A percentile compares a stretch with the other conserved stretches of the same genome.
Conservation (phyloP, 345 rosid species). For the Rhizophora apiculata region DNA sequence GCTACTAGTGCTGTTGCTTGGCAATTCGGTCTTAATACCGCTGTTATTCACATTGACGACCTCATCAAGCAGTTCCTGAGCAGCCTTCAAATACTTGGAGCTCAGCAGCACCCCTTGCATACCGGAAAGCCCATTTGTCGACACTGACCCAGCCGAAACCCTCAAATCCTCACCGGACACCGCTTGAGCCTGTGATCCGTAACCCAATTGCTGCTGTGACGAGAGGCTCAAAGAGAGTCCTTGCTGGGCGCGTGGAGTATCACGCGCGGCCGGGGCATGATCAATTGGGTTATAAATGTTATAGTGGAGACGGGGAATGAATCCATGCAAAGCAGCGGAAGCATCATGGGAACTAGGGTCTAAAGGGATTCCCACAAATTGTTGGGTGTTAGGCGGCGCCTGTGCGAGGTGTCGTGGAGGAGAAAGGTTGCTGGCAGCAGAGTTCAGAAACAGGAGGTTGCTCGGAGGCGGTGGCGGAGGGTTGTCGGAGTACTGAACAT, state of each 20-base stretch:
- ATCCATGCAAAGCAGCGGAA: conserved; percentile 70
- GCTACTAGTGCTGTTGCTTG: conserved; percentile 29
- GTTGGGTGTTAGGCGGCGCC: conserved; percentile 65
- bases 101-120: conserved; percentile 61
- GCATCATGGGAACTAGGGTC: conserved; percentile 46
- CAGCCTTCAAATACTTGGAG: conserved; percentile 93
- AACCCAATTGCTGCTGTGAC: conserved; percentile 60
- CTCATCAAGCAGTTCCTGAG: conserved; percentile 90
- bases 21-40: conserved; percentile 32
- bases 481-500: conserved; percentile 71
- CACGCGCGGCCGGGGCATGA: conserved; percentile 53
- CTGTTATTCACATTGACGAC: conserved; percentile 70
- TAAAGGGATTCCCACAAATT: conserved; percentile 82
- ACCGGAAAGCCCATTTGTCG: conserved; percentile 64
- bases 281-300: conserved; percentile 63
- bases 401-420: conserved; percentile 28
- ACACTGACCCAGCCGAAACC: conserved; percentile 51
- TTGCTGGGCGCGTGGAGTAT: conserved; percentile 64
- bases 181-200: conserved; percentile 43
- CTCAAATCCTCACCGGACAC: conserved; percentile 48
- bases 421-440: conserved; percentile 35
- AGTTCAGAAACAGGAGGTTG: conserved; percentile 56
- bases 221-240: conserved; percentile 85
- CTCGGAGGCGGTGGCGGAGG: conserved; percentile 37
- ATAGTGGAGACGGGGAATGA: conserved; percentile 76